Percentiles rank a stretch among this genome's conserved stretches.
Evolutionary conservation across 2,329 filamentous ascomycete species (phyloP).

Genomic region (Colletotrichum higginsianum): DNA sequence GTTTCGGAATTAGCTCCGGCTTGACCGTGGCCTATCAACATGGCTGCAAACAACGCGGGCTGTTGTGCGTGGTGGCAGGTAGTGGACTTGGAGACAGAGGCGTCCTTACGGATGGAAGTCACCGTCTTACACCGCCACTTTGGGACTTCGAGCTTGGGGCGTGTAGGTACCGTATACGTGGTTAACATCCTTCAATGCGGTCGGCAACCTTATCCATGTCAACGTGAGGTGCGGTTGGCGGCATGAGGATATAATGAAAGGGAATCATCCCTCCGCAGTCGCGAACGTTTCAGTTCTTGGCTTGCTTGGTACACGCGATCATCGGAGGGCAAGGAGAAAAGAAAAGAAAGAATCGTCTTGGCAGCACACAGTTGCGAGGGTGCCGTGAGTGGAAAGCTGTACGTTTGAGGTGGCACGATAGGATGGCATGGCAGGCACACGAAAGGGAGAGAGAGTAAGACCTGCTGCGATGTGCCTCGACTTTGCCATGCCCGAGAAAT

Average conservation of each 20-base stretch:
- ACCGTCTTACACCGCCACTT: background rate
- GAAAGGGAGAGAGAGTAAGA: background rate
- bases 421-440: background rate
- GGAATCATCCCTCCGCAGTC: background rate
- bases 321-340: no score
- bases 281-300: rapidly evolving
- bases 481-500: conserved; percentile 19
- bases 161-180: background rate
- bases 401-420: background rate
- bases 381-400: background rate
- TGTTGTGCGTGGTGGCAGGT: background rate
- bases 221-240: background rate
- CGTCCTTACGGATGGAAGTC: background rate
- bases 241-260: no score
- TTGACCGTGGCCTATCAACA: background rate
- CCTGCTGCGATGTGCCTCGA: conserved; percentile 24
- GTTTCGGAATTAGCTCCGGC: background rate
- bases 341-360: background rate
- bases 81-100: no score
- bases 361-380: background rate
- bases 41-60: background rate
- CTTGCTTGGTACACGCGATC: background rate
- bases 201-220: background rate
- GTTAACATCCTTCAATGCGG: background rate
- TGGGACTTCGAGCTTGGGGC: no score